Conservation (phyloP, 345 rosid genomes). For the Lumnitzera racemosa region DNA sequence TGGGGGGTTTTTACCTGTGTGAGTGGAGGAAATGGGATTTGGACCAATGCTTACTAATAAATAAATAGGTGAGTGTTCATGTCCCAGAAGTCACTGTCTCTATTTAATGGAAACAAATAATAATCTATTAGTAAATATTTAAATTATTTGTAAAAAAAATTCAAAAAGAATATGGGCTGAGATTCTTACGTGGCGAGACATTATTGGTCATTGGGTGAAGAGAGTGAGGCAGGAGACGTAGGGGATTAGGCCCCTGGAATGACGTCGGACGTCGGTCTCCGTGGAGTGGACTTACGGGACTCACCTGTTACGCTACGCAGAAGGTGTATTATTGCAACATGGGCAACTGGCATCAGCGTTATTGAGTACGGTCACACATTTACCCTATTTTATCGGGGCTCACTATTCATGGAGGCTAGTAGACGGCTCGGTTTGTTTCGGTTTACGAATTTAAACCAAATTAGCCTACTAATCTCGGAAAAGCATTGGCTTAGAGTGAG, state of each 20-base stretch:
- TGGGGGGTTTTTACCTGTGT: background rate
- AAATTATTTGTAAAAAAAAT: background rate
- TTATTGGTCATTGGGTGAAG: slow-evolving; percentile 11
- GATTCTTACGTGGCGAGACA: slow-evolving; percentile 19
- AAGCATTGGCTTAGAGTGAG: no score
- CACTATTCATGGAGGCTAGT: no score
- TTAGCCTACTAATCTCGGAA: no score
- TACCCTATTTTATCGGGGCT: no score
- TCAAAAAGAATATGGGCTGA: background rate
- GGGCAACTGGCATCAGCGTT: no score
- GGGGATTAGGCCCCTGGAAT: slow-evolving; percentile 2
- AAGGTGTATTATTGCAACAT: no score
- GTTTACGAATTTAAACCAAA: no score
- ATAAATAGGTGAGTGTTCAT: no score
- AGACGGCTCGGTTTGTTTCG: no score
- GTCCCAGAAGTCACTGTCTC: no score
- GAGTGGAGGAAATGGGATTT: background rate
- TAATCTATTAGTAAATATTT: background rate
- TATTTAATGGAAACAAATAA: background rate
- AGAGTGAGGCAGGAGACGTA: slow-evolving; percentile 10
- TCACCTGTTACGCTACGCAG: no score
- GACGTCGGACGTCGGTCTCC: background rate
- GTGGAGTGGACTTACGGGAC: background rate
- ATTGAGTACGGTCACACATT: no score
- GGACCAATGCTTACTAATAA: background rate